Evolutionary conservation across 805 yeast genomes (phyloP).

Genomic region (Metschnikowia dekortorum): DNA sequence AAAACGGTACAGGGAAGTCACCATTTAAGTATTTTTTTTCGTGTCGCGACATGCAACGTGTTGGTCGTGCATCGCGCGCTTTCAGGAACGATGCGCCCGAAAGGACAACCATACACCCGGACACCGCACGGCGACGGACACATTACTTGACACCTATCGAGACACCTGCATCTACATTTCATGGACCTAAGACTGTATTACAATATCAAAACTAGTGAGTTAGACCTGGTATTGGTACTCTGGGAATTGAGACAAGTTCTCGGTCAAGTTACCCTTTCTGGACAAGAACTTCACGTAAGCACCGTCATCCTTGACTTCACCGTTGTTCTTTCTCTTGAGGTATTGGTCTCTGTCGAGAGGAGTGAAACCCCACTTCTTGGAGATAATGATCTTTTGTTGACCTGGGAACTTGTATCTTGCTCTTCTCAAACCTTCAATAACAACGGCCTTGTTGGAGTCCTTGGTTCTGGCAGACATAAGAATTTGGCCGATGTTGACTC

Average conservation of each 20-base stretch:
- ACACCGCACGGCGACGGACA: not conserved
- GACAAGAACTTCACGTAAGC: slow-evolving; percentile 98
- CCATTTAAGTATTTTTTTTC: not conserved
- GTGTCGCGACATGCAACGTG: slow-evolving; percentile 1
- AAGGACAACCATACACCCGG: not conserved
- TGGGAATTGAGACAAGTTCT: slow-evolving; percentile 93
- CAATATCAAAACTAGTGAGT: slow-evolving; percentile 11
- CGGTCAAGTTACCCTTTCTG: slow-evolving; percentile 91
- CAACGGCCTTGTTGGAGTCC: slow-evolving; percentile 96
- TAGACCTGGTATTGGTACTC: slow-evolving; percentile 59
- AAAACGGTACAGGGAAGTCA: not conserved
- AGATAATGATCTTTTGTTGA: slow-evolving; percentile 98
- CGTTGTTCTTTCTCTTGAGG: slow-evolving; percentile 88
- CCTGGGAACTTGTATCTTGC: slow-evolving; percentile 99
- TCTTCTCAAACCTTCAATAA: slow-evolving; percentile 99
- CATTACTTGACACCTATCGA: not conserved
- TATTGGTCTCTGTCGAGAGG: slow-evolving; percentile 96
- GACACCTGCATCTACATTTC: not conserved
- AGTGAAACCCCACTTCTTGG: slow-evolving; percentile 99
- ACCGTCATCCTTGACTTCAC: slow-evolving; percentile 99
- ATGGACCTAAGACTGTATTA: not conserved
- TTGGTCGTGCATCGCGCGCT: not conserved
- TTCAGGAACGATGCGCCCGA: not conserved
- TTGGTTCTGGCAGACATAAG: slow-evolving; percentile 97
- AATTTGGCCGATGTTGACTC: slow-evolving; percentile 98